Evolutionary conservation across 352 stramenopile species (phyloP).

Genomic region (Peronospora farinosa): DNA sequence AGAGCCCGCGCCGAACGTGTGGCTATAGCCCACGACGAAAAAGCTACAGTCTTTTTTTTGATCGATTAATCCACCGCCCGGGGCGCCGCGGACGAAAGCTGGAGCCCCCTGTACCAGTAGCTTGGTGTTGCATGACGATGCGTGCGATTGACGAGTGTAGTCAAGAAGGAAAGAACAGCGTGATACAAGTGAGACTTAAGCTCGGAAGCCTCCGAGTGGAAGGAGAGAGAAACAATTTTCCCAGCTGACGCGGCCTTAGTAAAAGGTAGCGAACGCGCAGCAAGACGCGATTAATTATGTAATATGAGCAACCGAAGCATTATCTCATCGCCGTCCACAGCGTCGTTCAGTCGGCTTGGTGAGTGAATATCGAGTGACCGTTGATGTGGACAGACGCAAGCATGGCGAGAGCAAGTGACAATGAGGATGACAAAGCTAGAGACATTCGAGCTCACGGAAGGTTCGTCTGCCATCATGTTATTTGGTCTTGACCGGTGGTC

Average conservation of each 20-base stretch:
- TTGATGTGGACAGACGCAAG: slow-evolving; percentile 10
- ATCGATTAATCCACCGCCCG: slow-evolving; percentile 9
- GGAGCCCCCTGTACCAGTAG: slow-evolving; percentile 36
- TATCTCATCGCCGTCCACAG: slow-evolving; percentile 16
- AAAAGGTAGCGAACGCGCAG: slow-evolving; percentile 9
- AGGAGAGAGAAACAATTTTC: slow-evolving; percentile 30
- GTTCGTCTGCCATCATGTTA: slow-evolving; percentile 12
- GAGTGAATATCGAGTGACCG: slow-evolving; percentile 5
- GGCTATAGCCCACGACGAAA: slow-evolving; percentile 46
- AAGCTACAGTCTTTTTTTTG: slow-evolving; percentile 7
- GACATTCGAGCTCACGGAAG: slow-evolving; percentile 32
- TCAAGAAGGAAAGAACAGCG: slow-evolving; percentile 23
- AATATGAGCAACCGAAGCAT: slow-evolving; percentile 40
- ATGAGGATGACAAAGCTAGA: not conserved
- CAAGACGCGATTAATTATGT: slow-evolving; percentile 39
- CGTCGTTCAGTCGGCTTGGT: slow-evolving; percentile 1
- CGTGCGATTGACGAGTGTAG: slow-evolving; percentile 37
- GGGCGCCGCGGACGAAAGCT: slow-evolving; percentile 28
- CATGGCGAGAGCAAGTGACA: slow-evolving; percentile 18
- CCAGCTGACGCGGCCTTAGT: slow-evolving; percentile 18
- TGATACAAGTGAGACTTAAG: slow-evolving; percentile 13
- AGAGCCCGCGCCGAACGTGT: slow-evolving; percentile 64
- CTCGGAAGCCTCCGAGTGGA: slow-evolving; percentile 25
- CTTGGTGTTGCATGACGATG: slow-evolving; percentile 32
- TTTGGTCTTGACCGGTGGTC: not conserved